These are phyloP conservation scores for Claviceps digitariae DNA, from an alignment of 2,329 filamentous ascomycete genomes.

Conservation along the genomic window DNA sequence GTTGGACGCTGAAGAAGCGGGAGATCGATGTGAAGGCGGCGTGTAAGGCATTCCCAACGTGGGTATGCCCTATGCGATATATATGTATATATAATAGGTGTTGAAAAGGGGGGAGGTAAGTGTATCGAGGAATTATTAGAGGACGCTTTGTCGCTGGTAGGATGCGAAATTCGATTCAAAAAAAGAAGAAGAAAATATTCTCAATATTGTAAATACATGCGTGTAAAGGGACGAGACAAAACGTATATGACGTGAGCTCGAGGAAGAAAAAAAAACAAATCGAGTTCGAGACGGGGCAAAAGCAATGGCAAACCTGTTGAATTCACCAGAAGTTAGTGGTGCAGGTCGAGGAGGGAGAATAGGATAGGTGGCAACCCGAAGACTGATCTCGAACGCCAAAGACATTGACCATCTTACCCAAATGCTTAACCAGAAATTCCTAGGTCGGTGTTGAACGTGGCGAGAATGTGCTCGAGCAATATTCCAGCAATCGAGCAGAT, in stretches of 20 bases:
- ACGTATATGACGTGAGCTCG: background rate
- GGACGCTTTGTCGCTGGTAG: background rate
- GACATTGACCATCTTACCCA: background rate
- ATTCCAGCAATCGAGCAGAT: slow-evolving; percentile 25
- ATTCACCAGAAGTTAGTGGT: background rate
- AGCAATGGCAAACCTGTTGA: background rate
- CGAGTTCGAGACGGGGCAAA: background rate
- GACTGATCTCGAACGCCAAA: background rate
- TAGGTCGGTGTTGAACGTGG: background rate
- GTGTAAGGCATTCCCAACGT: slow-evolving; percentile 69
- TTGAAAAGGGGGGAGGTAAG: too few relatives aligned
- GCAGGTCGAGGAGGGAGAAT: background rate
- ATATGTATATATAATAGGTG: slow-evolving; percentile 1
- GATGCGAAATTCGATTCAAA: too few relatives aligned
- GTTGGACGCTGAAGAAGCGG: slow-evolving; percentile 41
- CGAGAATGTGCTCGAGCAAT: slow-evolving; percentile 19
- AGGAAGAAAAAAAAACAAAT: background rate
- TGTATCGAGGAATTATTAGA: background rate
- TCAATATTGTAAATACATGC: slow-evolving; percentile 2
- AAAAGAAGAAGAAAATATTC: background rate
- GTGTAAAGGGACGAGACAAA: background rate
- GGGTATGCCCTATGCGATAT: slow-evolving; percentile 10
- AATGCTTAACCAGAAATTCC: background rate
- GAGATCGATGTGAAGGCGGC: slow-evolving; percentile 56
- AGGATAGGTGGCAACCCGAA: background rate